Percentiles rank a stretch among this genome's conserved stretches.
These are phyloP conservation scores for Phytophthora hibernalis DNA, from an alignment of 352 stramenopile species.

Conservation along the genomic window DNA sequence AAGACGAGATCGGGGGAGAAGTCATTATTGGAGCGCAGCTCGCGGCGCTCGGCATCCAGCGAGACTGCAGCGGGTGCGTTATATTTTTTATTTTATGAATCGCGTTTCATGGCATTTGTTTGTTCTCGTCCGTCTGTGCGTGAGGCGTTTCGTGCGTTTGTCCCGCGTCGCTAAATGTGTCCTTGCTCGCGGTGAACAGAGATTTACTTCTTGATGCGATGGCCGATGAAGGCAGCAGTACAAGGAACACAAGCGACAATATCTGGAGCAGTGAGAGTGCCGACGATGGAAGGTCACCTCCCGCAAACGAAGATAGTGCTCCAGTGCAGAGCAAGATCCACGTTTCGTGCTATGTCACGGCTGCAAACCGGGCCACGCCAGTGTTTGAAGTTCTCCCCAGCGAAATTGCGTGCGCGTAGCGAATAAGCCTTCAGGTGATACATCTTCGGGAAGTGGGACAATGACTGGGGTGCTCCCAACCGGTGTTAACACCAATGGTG, in stretches of 20 bases:
- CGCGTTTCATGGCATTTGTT: slow-evolving; percentile 22
- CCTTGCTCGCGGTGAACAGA: slow-evolving; percentile 8
- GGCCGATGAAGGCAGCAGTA: slow-evolving; percentile 2
- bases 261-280: background rate
- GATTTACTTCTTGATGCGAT: slow-evolving; percentile 7
- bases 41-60: slow-evolving; percentile 17
- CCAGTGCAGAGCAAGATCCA: slow-evolving; percentile 52
- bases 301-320: slow-evolving; percentile 2
- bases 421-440: slow-evolving; percentile 35
- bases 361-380: slow-evolving; percentile 66
- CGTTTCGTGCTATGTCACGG: slow-evolving; percentile 77
- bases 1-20: slow-evolving; percentile 29
- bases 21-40: slow-evolving; percentile 38
- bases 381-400: slow-evolving; percentile 66
- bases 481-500: background rate
- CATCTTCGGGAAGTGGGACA: slow-evolving; percentile 6
- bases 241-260: slow-evolving; percentile 1
- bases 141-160: background rate
- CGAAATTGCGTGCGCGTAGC: slow-evolving; percentile 55
- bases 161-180: slow-evolving; percentile 21
- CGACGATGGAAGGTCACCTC: background rate
- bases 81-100: slow-evolving; percentile 48
- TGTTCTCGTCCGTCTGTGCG: background rate
- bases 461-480: background rate
- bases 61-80: slow-evolving; percentile 30